Base-by-base conservation (phyloP, 2,329 filamentous ascomycete species). In the Penicillium glabrum region DNA sequence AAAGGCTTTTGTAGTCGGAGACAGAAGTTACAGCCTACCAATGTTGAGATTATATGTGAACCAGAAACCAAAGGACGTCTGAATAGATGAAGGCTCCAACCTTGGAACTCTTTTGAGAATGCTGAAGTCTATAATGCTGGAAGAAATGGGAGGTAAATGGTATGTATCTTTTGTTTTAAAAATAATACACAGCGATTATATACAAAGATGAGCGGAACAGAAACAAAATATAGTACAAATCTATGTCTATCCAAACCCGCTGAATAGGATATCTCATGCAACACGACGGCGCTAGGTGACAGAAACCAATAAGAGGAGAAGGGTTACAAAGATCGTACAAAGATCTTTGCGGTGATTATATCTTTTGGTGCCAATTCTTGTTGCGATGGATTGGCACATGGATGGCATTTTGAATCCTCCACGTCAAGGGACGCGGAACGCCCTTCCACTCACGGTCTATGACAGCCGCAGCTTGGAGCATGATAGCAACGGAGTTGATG, bases 391-490 rank as follows among this genome's bases (percentile, higher is more conserved):
- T 57, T 19, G 68, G 68, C n/a, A 77, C 61, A 10, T 64, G 52
- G 13, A 77, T 72, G 24, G 69, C 65, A 53, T 75, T 70, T 39
- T 73, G 60, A 45, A 74, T 55, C 54, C 71, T 58, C 68, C 71
- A 74, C 5, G 59, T 52, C 35, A 65, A 59, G 2, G 69, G 64
- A 29, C 64, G 61, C 7, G 69, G 68, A 5, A 56, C 46, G 14
- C 46, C 54, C 23, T 55, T 59, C 73, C 73, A 76, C 51, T 69
- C 62, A 3, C 43, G 39, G 54, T 78, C 76, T 31, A 76, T 44
- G 31, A 58, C 57, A 14, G 60, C 57, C 9, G 76, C 76, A 9
- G 72, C 68, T 47, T 72, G 66, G 33, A 78, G 59, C 72, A 76
- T 75, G 21, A 69, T 55, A 4, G 51, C 35, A 14, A 78, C 54